These are phyloP conservation scores for Dryas drummondii DNA, from an alignment of 306 rosid species.

Conservation along the genomic window DNA sequence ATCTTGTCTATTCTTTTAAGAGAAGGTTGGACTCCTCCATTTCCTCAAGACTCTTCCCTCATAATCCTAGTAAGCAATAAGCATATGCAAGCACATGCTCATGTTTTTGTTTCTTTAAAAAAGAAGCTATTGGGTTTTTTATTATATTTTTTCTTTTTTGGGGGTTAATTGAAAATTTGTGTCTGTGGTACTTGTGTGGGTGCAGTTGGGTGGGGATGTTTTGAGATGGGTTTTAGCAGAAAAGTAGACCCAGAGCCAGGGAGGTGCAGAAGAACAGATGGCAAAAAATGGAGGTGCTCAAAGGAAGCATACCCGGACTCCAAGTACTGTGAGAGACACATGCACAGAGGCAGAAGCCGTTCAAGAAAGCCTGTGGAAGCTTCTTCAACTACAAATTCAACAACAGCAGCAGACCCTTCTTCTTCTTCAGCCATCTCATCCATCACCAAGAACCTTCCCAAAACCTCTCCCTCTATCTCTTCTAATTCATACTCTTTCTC, in stretches of 20 bases:
- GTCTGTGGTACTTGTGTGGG: slow-evolving; percentile 28
- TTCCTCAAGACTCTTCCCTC: slow-evolving; percentile 79
- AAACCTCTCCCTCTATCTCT: slow-evolving; percentile 35
- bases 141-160: neutral
- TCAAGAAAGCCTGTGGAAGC: slow-evolving; percentile 99
- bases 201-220: slow-evolving; percentile 95
- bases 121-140: neutral
- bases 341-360: slow-evolving; percentile 99
- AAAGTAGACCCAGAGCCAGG: slow-evolving; percentile 99
- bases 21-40: slow-evolving; percentile 77
- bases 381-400: slow-evolving; percentile 32
- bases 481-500: slow-evolving; percentile 33
- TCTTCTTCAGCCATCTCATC: slow-evolving; percentile 31
- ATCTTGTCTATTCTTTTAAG: slow-evolving; percentile 75
- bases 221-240: slow-evolving; percentile 94
- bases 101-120: neutral
- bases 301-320: slow-evolving; percentile 99
- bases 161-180: slow-evolving; percentile 28
- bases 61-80: slow-evolving; percentile 61
- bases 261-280: slow-evolving; percentile 99
- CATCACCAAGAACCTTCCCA: slow-evolving; percentile 40
- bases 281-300: slow-evolving; percentile 99
- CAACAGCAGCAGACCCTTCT: slow-evolving; percentile 27
- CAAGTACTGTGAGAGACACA: slow-evolving; percentile 97
- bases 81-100: neutral